Percentiles rank a stretch among this genome's conserved stretches.
These are phyloP conservation scores for Tremella yokohamensis DNA, from an alignment of 768 basidiomycete genomes.

Conservation along the genomic window DNA sequence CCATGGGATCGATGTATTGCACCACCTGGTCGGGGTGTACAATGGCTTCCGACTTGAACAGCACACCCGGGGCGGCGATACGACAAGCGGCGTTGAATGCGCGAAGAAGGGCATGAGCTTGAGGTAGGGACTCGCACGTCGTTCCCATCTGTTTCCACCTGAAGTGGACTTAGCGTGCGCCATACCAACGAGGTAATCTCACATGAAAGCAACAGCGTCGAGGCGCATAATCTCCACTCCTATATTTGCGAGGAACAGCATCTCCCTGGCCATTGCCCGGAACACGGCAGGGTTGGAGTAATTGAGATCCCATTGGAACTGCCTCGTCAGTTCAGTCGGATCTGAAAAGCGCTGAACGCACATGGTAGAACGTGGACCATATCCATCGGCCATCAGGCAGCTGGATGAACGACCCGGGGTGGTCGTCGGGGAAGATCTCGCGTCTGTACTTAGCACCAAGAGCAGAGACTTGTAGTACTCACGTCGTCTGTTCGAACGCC, in stretches of 20 bases:
- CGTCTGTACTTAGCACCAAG: background rate
- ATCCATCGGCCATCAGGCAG: constrained; percentile 17
- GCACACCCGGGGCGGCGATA: constrained; percentile 11
- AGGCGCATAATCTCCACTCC: constrained; percentile 18
- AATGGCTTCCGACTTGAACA: constrained; percentile 17
- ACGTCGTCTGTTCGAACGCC: constrained; percentile 14
- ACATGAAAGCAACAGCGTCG: constrained; percentile 18
- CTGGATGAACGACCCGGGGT: constrained; percentile 15
- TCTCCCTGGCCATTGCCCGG: constrained; percentile 14
- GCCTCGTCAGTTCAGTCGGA: background rate
- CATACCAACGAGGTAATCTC: too few species aligned
- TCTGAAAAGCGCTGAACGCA: background rate
- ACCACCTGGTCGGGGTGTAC: constrained; percentile 12
- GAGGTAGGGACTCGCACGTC: constrained; percentile 11
- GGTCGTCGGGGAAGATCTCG: constrained; percentile 17
- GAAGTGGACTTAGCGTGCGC: too few species aligned
- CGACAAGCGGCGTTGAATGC: constrained; percentile 14
- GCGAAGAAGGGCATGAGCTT: constrained; percentile 10
- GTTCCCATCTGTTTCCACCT: constrained; percentile 16
- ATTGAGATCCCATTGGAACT: constrained; percentile 18
- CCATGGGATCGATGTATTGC: constrained; percentile 16
- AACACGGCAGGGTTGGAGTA: constrained; percentile 18
- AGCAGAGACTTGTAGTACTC: background rate
- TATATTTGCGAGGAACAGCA: constrained; percentile 13
- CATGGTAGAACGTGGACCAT: constrained; percentile 17